Base-by-base conservation (phyloP, 257 asterid genomes). In the Avicennia marina region DNA sequence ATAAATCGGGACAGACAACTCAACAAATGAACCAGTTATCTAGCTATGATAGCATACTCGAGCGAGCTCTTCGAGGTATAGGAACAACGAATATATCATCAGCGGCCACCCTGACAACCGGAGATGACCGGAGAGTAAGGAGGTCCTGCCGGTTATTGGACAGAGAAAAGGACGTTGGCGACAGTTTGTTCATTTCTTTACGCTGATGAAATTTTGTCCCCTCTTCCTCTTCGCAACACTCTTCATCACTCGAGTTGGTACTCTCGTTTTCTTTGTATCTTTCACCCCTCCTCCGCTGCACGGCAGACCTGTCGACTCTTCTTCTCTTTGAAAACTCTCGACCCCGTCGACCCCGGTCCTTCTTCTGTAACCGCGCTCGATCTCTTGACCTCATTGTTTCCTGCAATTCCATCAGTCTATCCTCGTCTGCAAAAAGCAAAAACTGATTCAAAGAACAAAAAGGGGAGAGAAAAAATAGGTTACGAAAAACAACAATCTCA, bases 11-110 rank as follows among this genome's bases (percentile, higher is more conserved):
- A 60, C 22, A 36, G 5, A 41, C 50, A 24, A 25, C 16, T 0
- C 11, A 31, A 56, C 11, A 52, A 59, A 6, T 33, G 40, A 16
- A 61, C 29, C 58, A 60, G 16, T 29, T 11, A 39, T 18, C 16
- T 2, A 31, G 63, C n/a, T 2, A 22, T 2, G 20, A 22, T 20
- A n/a, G 29, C 71, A 18, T 63, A 81, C 94, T 67, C 16, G 94
- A 84, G 42, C 94, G 86, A 72, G 82, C 72, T 75, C 80, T 79
- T 56, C 82, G 77, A 6, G 86, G 94, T 19, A 84, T 54, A 21
- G 75, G 69, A 54, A 62, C 76, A 15, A 84, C 76, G 57, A 84
- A 49, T 51, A 77, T 53, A 54, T 78, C 86, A 63, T 78, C 81
- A 17, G 54, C 72, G 36, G 66, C 60, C 24, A 64, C 33, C 65